Evolutionary conservation across 768 basidiomycete species (phyloP), one percentile per base, ranked within the genome.

Genomic region (Steccherinum ochraceum): DNA sequence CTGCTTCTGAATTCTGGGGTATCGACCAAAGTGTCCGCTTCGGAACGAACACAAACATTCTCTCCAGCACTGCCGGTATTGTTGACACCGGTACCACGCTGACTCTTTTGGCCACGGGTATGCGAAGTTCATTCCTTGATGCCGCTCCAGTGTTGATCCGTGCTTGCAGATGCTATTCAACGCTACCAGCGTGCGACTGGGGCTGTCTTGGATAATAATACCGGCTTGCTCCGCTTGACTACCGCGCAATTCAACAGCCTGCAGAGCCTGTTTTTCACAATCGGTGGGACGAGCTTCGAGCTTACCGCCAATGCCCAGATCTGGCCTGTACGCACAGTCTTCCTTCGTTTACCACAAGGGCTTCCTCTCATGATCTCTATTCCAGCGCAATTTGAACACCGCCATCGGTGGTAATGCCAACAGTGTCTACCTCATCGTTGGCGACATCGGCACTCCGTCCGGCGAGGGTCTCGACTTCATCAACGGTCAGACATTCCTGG

Each of bases 211-310:
- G 67, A 68, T 52, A 3, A 10, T 1, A 52, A 1, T 45, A 72
- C 70, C 21, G 81, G 83, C 27, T 68, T 86, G 47, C 72, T 85
- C 45, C 66, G 64, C 48, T 53, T 86, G 51, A 81, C 79, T 1
- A 35, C 64, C 3, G 52, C 72, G 5, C 79, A 84, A 59, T 84
- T 77, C 55, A 49, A 59, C 4, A 71, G 63, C 48, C 68, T 87
- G 45, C 56, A 83, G 65, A 77, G 73, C 63, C 65, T 86, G 55
- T 69, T 75, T 68, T 84, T 87, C 68, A 68, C 64, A 50, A 69
- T 79, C 52, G 72, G 70, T 44, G 72, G 24, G 3, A 5, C 1
- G 3, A 23, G 53, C 46, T 71, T 62, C 49, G 65, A 69, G 53
- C 61, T 76, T 48, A 73, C 68, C 2, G 61, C 73, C 11, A 62